Conservation (phyloP, 2,329 filamentous ascomycete species). For the Stemphylium lycopersici region DNA sequence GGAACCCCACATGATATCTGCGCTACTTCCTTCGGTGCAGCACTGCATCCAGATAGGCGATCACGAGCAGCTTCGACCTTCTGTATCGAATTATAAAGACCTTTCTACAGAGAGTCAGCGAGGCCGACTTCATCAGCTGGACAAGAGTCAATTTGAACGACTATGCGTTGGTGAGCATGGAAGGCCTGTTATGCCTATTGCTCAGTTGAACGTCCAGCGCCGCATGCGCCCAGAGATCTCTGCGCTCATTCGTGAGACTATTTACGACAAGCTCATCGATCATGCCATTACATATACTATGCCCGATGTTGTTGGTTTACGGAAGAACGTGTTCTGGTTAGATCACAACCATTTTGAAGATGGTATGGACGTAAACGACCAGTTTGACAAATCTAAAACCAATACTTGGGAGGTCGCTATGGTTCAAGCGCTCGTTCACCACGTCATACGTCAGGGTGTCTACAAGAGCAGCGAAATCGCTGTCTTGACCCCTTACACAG, state of each 20-base stretch:
- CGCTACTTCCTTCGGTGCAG: slow-evolving; percentile 64
- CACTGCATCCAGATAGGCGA: slow-evolving; percentile 70
- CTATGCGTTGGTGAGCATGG: slow-evolving; percentile 49
- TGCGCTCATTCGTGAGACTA: slow-evolving; percentile 60
- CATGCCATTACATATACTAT: slow-evolving; percentile 46
- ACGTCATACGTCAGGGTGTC: slow-evolving; percentile 68
- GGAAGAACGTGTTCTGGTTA: slow-evolving; percentile 64
- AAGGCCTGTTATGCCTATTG: slow-evolving; percentile 31
- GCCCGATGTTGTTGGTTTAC: slow-evolving; percentile 62
- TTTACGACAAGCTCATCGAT: slow-evolving; percentile 66
- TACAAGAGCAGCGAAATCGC: slow-evolving; percentile 69
- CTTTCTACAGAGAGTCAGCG: slow-evolving; percentile 59
- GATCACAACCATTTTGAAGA: slow-evolving; percentile 61
- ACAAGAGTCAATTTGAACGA: slow-evolving; percentile 68
- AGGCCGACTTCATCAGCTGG: slow-evolving; percentile 60
- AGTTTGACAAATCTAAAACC: slow-evolving; percentile 53
- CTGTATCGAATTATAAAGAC: slow-evolving; percentile 59
- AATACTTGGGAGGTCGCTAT: slow-evolving; percentile 70
- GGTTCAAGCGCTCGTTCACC: slow-evolving; percentile 65
- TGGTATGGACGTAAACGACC: slow-evolving; percentile 8
- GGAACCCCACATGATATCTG: slow-evolving; percentile 66
- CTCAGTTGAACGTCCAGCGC: slow-evolving; percentile 62
- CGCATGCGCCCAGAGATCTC: slow-evolving; percentile 71
- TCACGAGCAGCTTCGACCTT: slow-evolving; percentile 66
- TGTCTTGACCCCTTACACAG: slow-evolving; percentile 70